Evolutionary conservation across 2,329 filamentous ascomycete species (phyloP).

Genomic region (Waltergamsia citrina): DNA sequence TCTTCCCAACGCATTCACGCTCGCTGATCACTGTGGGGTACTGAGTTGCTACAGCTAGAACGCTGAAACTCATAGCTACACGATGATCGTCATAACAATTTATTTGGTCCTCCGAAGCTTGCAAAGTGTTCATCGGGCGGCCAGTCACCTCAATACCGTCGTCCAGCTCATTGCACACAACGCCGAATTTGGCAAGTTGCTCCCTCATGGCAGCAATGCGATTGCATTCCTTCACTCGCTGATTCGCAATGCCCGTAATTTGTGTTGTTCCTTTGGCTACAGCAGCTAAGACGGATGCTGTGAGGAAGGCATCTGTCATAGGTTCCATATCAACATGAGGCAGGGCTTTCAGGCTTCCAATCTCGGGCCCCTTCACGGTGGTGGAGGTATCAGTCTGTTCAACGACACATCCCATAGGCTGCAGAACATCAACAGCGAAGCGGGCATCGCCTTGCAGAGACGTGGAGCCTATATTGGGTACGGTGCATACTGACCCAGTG

Average conservation of each 20-base stretch:
- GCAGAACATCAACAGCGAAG: conserved; percentile 82
- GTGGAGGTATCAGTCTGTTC: conserved; percentile 78
- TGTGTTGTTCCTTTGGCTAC: conserved; percentile 75
- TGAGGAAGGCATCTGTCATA: conserved; percentile 98
- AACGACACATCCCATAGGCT: conserved; percentile 89
- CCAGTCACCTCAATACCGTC: conserved; percentile 79
- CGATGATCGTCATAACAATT: conserved; percentile 97
- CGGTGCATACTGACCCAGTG: conserved; percentile 87
- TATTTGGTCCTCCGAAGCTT: conserved; percentile 54
- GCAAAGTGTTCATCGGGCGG: conserved; percentile 34
- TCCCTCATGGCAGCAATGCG: conserved; percentile 93
- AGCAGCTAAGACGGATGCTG: conserved; percentile 84
- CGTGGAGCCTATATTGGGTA: conserved; percentile 88
- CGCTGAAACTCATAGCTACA: conserved; percentile 97
- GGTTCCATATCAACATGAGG: conserved; percentile 93
- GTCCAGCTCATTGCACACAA: conserved; percentile 76
- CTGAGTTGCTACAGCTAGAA: conserved; percentile 66
- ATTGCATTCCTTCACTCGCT: conserved; percentile 97
- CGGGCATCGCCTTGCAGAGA: conserved; percentile 92
- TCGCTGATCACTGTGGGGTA: conserved; percentile 71
- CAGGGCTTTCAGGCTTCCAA: conserved; percentile 65
- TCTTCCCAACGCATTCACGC: conserved; percentile 90
- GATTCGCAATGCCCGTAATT: conserved; percentile 93
- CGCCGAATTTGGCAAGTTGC: conserved; percentile 87
- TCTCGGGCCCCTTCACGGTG: conserved; percentile 80